Base-by-base conservation (phyloP, 2,329 filamentous ascomycete genomes). In the Alternaria novae-zelandiae region DNA sequence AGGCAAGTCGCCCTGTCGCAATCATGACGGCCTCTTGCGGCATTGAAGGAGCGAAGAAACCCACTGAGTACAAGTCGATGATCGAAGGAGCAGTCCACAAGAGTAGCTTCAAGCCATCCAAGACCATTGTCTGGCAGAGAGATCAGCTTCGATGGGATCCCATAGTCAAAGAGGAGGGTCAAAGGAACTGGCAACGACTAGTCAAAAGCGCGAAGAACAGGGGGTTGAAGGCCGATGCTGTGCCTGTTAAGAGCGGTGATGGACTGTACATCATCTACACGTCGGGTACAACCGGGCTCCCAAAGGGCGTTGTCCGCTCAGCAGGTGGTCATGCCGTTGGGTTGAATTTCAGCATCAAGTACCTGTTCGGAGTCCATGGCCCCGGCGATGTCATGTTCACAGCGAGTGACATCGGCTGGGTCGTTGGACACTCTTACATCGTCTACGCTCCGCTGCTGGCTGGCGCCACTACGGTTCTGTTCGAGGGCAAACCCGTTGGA, bases 191-290 rank as follows among this genome's bases (percentile, higher is more conserved):
- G 94, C 90, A 93, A 74, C 84, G 88, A 61, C 82, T 96, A 17
- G 88, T 93, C 5, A 88, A 89, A 71, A 92, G 90, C 70, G 92
- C 90, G 4, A 86, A 82, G 47, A 87, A 87, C 45, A 84, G 92
- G 64, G 88, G 88, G 0, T 71, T 94, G 36, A 90, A 86, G 73
- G 91, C 91, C 0, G 89, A 86, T 7, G 91, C 92, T 61, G 93
- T 97, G 12, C 89, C 94, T 0, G 89, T 97, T 2, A 89, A 87
- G 66, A 92, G 92, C 56, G 89, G 87, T 8, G 93, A 97, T 70
- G 88, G 88, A 1, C 82, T 97, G n/a, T 97, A 97, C 79, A 91
- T 96, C 70, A 96, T 97, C 61, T 95, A 97, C 76, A 97, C 93
- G 0, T 93, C 90, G 54, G 88, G 93, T 12, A 96, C 93, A 0